Evolutionary conservation across 2,329 filamentous ascomycete species (phyloP).

Genomic region (Neopestalotiopsis sp.): DNA sequence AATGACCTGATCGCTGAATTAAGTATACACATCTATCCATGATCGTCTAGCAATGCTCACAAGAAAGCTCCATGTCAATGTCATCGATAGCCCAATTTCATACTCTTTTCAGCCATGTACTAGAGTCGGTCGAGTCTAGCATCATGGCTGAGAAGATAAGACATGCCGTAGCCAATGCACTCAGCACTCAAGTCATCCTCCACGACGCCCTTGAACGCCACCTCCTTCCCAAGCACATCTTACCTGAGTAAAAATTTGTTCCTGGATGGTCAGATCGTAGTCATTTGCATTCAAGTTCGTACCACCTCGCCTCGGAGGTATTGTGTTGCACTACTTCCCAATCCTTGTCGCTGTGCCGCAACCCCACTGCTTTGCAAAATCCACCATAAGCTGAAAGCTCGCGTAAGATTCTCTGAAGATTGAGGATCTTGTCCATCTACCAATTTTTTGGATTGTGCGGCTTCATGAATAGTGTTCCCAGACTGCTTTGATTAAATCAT

Average conservation of each 20-base stretch:
- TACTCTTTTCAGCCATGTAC: background rate
- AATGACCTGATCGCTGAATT: too few species aligned
- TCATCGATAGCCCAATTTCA: background rate
- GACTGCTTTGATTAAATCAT: too few species aligned
- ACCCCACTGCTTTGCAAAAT: background rate
- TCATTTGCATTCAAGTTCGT: background rate
- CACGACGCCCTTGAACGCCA: background rate
- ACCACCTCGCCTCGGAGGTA: too few species aligned
- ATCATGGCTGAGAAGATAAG: too few species aligned
- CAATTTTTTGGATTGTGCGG: background rate
- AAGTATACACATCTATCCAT: too few species aligned
- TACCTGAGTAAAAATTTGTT: background rate
- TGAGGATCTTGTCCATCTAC: background rate
- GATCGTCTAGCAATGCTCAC: too few species aligned
- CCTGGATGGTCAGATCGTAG: background rate
- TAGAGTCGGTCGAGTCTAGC: background rate
- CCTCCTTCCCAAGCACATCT: background rate
- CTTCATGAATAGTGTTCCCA: background rate
- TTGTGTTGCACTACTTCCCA: background rate
- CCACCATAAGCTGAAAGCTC: background rate
- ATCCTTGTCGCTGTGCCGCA: conserved; percentile 1
- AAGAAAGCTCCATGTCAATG: background rate
- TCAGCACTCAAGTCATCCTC: background rate
- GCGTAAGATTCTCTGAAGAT: background rate
- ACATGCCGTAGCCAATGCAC: too few species aligned